Evolutionary conservation across 805 yeast species (phyloP), one percentile per base, ranked within the genome.

Genomic region (Candida loeiensis): DNA sequence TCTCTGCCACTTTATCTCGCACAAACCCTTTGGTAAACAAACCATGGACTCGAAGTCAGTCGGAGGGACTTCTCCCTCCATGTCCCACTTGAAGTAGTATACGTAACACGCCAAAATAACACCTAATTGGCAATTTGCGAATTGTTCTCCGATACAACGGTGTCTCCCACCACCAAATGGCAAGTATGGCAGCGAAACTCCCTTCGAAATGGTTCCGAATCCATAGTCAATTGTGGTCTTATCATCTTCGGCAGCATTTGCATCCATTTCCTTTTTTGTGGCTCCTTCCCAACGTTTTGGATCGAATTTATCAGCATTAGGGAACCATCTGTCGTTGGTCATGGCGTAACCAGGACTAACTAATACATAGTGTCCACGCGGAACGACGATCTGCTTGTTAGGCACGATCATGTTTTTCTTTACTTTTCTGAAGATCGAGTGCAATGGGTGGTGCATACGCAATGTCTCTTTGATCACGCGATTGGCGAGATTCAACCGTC

Each of bases 131-230:
- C 82, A 79, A 62, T 81, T 85, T 18, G 99, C 99, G 68, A 93
- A 91, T 62, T 91, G 98, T 67, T 91, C 99, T 60, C 99, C 99
- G 56, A 91, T 90, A 69, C 99, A 91, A 70, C 99, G 84, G 65
- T 91, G 99, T 75, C 99, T 85, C 50, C 99, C 99, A 61, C 98
- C 99, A 53, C 99, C 98, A 59, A 91, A 91, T 39, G 99, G 99
- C 60, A 91, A 77, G 66, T 88, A 91, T 41, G 98, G 96, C 34
- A 96, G 86, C 18, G 86, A 72, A 36, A 91, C 97, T 66, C 98
- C 98, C 68, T 91, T 93, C 31, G 95, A 80, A 46, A 91, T 87
- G 44, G 85, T 83, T 59, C 97, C 97, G 54, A 90, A 90, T 9
- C 98, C 98, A 59, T 90, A 90, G 63, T 91, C 97, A 31, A 89